These are phyloP conservation scores for Aspergillus ellipticus DNA, from an alignment of 495 filamentous ascomycete genomes.

Conservation along the genomic window DNA sequence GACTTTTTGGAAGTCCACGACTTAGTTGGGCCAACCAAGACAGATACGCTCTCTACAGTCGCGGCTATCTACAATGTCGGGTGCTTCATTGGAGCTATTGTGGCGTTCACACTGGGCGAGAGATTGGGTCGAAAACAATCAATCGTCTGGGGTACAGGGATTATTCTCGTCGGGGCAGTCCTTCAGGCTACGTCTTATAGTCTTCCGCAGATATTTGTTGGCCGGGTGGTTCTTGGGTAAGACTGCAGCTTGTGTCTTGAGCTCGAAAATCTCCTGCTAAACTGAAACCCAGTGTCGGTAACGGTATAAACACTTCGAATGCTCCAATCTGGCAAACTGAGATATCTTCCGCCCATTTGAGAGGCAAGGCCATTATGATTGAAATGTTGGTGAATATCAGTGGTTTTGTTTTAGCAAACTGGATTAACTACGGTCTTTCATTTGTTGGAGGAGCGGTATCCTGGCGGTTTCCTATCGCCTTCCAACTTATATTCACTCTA, in stretches of 20 bases:
- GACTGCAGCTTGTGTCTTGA: not conserved
- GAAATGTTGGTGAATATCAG: slow-evolving; percentile 61
- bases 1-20: slow-evolving; percentile 53
- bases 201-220: slow-evolving; percentile 61
- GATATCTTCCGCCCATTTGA: slow-evolving; percentile 55
- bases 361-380: slow-evolving; percentile 57
- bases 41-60: slow-evolving; percentile 51
- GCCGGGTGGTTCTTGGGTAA: slow-evolving; percentile 48
- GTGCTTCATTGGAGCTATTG: slow-evolving; percentile 56
- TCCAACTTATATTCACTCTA: slow-evolving; percentile 54
- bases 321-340: slow-evolving; percentile 67
- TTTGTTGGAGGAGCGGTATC: slow-evolving; percentile 41
- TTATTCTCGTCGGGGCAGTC: slow-evolving; percentile 59
- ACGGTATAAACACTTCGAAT: slow-evolving; percentile 62
- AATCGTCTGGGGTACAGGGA: slow-evolving; percentile 50
- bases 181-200: slow-evolving; percentile 56
- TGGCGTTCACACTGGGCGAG: slow-evolving; percentile 54
- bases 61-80: slow-evolving; percentile 62
- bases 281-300: slow-evolving; percentile 37
- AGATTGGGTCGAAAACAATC: slow-evolving; percentile 54
- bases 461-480: slow-evolving; percentile 52
- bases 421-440: slow-evolving; percentile 55
- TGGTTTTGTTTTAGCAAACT: slow-evolving; percentile 52
- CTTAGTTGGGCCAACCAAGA: slow-evolving; percentile 45
- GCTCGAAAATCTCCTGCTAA: not conserved